Evolutionary conservation across 1,284 basidiomycete species (phyloP), one percentile per base, ranked within the genome.

Genomic region (Filobasidium uniguttulatum): DNA sequence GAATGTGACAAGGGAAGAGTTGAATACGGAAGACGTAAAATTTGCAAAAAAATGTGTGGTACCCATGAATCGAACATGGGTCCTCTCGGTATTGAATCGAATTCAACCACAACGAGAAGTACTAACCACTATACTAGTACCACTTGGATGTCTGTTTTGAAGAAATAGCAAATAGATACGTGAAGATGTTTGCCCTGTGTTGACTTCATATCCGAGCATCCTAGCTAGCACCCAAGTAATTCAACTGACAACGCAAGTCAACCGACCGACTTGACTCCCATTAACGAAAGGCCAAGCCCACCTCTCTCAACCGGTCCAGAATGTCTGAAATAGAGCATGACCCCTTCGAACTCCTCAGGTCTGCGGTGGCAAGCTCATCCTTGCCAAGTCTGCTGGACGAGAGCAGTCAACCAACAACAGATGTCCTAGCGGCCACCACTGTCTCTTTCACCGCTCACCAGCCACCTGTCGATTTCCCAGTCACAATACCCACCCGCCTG

Each of bases 401-500:
- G 28, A 46, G 33, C 2, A 23, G 40, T 3, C 63, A 19, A 58
- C 70, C 5, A 70, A 70, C 30, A 71, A 73, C 22, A 69, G 75
- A 14, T 71, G 70, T n/a, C 41, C 73, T 77, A 10, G 69, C 82
- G 7, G 85, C 85, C 2, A 78, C 81, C 0, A 77, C 82, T 57
- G 66, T 89, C 52, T 73, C 77, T 26, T 73, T 88, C 56, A 59
- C 73, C 10, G 44, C 56, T 1, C 45, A 40, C 33, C 30, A 46
- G 7, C 44, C 49, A 9, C 31, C 19, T 8, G 59, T 72, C 20
- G 67, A 74, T 19, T 70, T 86, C 22, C 75, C 78, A 29, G 89
- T 89, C 67, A 75, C 78, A 4, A 73, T 76, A 1, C 73, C 79
- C 14, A 91, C 88, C 2, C 77, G 88, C 30, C 85, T 68, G 74